A percentile compares a stretch with the other conserved stretches of the same genome.
Conservation (phyloP, 2,329 filamentous ascomycete species). For the Didymosphaeria variabile region DNA sequence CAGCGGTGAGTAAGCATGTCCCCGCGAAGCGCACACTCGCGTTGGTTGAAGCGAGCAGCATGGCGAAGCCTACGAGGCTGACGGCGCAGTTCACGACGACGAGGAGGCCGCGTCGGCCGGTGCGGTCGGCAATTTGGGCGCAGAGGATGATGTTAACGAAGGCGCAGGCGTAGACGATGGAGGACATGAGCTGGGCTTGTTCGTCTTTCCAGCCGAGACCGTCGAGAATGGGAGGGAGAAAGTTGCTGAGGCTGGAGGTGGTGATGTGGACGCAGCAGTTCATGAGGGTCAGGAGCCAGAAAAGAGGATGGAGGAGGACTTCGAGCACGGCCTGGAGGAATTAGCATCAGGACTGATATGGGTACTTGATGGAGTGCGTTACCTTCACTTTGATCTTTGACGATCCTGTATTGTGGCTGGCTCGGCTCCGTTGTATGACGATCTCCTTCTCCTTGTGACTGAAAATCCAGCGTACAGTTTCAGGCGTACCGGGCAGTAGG, state of each 20-base stretch:
- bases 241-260: background rate
- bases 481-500: slow-evolving; percentile 2
- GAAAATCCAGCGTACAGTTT: slow-evolving; percentile 1
- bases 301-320: background rate
- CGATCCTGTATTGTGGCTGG: background rate
- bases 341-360: background rate
- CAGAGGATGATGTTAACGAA: slow-evolving; percentile 2
- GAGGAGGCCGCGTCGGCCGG: background rate
- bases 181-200: slow-evolving; percentile 6
- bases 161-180: slow-evolving; percentile 2
- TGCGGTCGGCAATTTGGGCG: background rate
- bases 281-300: background rate
- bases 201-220: slow-evolving; percentile 3
- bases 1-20: slow-evolving; percentile 1
- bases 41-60: slow-evolving; percentile 1
- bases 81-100: background rate
- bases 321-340: background rate
- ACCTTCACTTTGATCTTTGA: background rate
- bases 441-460: background rate
- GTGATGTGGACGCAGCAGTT: slow-evolving; percentile 5
- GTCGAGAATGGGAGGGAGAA: slow-evolving; percentile 1
- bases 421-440: background rate
- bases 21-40: background rate
- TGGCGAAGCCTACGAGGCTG: slow-evolving; percentile 1
- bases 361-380: background rate